Conservation (phyloP, 1,139 yeast genomes). For the Zygosaccharomyces pseudobailii region DNA sequence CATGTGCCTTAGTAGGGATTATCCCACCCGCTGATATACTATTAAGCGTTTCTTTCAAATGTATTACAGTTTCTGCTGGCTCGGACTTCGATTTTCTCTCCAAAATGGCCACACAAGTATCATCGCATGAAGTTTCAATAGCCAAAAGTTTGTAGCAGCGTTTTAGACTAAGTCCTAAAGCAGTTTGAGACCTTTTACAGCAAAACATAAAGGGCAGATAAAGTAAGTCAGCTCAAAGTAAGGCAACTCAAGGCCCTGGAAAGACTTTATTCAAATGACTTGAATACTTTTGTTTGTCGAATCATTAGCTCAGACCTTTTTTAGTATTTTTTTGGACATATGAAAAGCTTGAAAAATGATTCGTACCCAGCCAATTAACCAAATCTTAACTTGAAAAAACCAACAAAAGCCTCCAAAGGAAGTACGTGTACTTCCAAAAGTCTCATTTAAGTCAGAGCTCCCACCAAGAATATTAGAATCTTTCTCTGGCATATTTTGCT, state of each 20-base stretch:
- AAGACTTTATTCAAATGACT: background rate
- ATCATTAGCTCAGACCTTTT: background rate
- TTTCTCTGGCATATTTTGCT: background rate
- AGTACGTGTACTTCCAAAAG: background rate
- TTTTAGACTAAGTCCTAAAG: background rate
- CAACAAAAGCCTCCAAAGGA: background rate
- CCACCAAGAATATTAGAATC: background rate
- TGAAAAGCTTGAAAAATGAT: background rate
- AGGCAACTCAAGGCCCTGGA: too few relatives aligned
- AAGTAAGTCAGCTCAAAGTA: background rate
- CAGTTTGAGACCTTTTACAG: background rate
- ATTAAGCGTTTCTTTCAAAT: slow-evolving; percentile 61
- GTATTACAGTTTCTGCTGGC: slow-evolving; percentile 53
- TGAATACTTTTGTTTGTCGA: background rate
- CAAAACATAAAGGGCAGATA: background rate
- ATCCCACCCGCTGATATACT: slow-evolving; percentile 75
- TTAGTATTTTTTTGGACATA: background rate
- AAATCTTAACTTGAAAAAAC: background rate
- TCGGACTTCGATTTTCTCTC: slow-evolving; percentile 40
- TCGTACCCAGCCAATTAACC: background rate
- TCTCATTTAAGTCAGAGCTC: background rate
- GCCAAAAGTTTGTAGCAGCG: slow-evolving; percentile 63
- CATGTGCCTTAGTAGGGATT: slow-evolving; percentile 79
- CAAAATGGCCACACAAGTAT: slow-evolving; percentile 78
- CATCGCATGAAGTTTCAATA: slow-evolving; percentile 93